Base-by-base conservation (phyloP, 2,329 filamentous ascomycete species). In the Geoglossum cookeanum region DNA sequence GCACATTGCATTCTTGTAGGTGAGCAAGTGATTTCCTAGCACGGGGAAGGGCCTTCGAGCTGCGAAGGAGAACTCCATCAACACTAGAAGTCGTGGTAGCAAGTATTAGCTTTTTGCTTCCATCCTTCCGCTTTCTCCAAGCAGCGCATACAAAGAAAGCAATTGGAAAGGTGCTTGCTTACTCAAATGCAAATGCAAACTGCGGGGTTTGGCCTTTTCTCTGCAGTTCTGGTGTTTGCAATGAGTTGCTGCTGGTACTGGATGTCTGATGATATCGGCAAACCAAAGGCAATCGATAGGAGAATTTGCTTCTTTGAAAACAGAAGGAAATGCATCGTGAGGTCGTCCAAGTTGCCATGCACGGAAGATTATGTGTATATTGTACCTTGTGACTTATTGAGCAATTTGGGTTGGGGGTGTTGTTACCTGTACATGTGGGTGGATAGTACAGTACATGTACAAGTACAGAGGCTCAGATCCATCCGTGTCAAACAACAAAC, bases 51-150 rank as follows among this genome's bases (percentile, higher is more conserved):
- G 87, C 82, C 60, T 83, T 79, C 3, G 85, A 80, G 59, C 85
- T 85, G 65, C 90, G 87, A 35, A 97, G 77, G 22, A 98, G 79
- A n/a, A 98, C 92, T 58, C 92, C 92, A 69, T 98, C 92, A 67
- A 98, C 94, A 69, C 80, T 85, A 62, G n/a, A 17, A 6, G 1
- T 22, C 22, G 6, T 6, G n/a, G 39, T 4, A 44, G 9, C 3
- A 1, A n/a, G 15, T 13, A 15, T 45, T 22, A 45, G 42, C 17
- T 11, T 6, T 45, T 22, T 45, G 3, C 17, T 22, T 22, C 17
- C n/a, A 22, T 45, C 4, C 9, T 22, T 6, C 22, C 9, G 5
- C 39, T 42, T 15, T 11, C n/a, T 15, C 8, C 13, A 1, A 4
- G 13, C 39, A 13, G 7, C 9, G 39, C 13, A 15, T 42, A 15